phyloP scores from a whole-genome alignment of 345 rosid genomes.

The Heritiera fomes region DNA sequence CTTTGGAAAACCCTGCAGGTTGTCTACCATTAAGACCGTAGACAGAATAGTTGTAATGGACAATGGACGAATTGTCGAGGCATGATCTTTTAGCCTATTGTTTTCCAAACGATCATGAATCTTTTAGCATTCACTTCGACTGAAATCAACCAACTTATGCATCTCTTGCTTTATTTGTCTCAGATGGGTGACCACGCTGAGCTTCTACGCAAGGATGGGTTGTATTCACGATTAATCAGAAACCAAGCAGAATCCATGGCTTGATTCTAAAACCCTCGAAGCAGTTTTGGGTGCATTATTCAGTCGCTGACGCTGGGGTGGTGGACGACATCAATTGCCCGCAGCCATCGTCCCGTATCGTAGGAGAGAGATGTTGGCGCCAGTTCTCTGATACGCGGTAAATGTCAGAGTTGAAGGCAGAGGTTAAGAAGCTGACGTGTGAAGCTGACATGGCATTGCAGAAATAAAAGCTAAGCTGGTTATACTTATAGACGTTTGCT shows the following conservation, averaged over 20 bases:
- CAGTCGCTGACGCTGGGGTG: not conserved
- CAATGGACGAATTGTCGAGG: conserved; percentile 43
- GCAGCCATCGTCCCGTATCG: too few relatives aligned
- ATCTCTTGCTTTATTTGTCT: not conserved
- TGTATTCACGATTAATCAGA: conserved; percentile 34
- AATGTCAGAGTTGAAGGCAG: too few relatives aligned
- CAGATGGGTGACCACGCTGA: conserved; percentile 45
- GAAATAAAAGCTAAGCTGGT: too few relatives aligned
- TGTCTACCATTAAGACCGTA: conserved; percentile 36
- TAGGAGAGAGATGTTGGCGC: too few relatives aligned
- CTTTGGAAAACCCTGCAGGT: conserved; percentile 30
- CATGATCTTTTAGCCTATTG: not conserved
- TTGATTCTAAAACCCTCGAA: conserved; percentile 17
- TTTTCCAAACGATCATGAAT: not conserved
- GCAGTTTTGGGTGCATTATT: not conserved
- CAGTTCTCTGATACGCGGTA: too few relatives aligned
- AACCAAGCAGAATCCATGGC: conserved; percentile 30
- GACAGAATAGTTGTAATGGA: conserved; percentile 47
- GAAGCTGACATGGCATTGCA: too few relatives aligned
- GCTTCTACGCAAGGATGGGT: conserved; percentile 36
- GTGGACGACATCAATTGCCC: not conserved
- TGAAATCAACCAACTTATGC: not conserved
- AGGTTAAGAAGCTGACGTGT: too few relatives aligned
- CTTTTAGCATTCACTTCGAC: not conserved
- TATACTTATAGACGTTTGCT: too few relatives aligned